phyloP scores from a whole-genome alignment of 2,329 filamentous ascomycete genomes.

The Graphilbum ipis-grandicollis region DNA sequence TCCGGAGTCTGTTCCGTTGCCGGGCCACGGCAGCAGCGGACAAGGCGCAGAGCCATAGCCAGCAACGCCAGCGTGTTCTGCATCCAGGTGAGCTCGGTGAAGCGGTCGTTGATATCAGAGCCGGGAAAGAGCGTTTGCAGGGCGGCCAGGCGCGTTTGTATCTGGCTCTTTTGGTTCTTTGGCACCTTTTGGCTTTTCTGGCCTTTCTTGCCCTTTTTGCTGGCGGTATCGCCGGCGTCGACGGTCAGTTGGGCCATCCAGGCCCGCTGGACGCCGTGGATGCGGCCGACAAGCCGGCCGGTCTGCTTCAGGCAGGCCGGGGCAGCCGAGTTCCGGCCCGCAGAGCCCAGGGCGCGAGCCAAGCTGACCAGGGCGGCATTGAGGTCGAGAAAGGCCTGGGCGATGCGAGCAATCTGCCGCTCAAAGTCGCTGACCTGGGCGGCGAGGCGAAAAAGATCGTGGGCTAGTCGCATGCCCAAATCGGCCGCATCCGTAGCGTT shows the following conservation, averaged over 20 bases:
- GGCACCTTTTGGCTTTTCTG: too few species aligned
- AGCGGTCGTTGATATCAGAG: conserved; percentile 2
- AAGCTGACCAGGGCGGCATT: conserved; percentile 7
- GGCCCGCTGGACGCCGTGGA: conserved; percentile 4
- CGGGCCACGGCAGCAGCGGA: background rate
- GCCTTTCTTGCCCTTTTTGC: conserved; percentile 1
- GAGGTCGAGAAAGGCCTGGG: conserved; percentile 8
- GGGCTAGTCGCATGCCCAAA: conserved; percentile 6
- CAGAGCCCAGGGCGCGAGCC: background rate
- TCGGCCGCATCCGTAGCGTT: conserved; percentile 7
- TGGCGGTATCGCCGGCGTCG: background rate
- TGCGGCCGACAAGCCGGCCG: conserved; percentile 3
- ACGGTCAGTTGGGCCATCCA: conserved; percentile 1
- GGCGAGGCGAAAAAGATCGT: conserved; percentile 8
- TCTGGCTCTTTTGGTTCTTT: too few species aligned
- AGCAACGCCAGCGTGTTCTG: conserved; percentile 7
- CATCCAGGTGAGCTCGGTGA: conserved; percentile 9
- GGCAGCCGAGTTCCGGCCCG: background rate
- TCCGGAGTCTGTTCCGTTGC: background rate
- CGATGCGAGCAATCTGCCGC: conserved; percentile 7
- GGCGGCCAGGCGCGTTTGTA: conserved; percentile 2
- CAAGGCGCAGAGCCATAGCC: background rate
- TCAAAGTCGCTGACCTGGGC: conserved; percentile 5
- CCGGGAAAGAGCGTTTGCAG: conserved; percentile 8
- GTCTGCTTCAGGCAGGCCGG: conserved; percentile 2